Evolutionary conservation across 1,284 basidiomycete genomes (phyloP).

Genomic region (Boletellus sp.): DNA sequence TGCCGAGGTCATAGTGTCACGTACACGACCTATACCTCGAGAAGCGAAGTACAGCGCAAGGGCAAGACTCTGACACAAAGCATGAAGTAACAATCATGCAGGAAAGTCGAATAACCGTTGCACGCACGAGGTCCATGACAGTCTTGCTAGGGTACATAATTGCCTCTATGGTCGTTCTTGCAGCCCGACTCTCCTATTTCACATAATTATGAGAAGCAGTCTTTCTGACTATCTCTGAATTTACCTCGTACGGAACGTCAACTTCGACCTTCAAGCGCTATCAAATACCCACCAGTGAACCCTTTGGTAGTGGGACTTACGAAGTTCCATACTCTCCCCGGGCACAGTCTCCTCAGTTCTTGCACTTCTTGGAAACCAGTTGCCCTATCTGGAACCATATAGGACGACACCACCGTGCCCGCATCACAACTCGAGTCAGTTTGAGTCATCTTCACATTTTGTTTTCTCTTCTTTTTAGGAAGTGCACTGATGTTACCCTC

Average conservation of each 20-base stretch:
- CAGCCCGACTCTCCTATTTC: constrained; percentile 60
- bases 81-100: constrained; percentile 6
- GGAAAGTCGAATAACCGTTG: not conserved
- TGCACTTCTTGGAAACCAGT: constrained; percentile 76
- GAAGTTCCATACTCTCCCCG: constrained; percentile 84
- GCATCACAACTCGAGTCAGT: not conserved
- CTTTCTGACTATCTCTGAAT: constrained; percentile 19
- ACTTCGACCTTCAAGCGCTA: constrained; percentile 62
- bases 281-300: constrained; percentile 1
- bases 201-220: constrained; percentile 5
- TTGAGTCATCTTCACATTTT: constrained; percentile 17
- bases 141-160: constrained; percentile 81
- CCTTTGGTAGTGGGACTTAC: constrained; percentile 41
- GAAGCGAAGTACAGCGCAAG: constrained; percentile 93
- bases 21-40: constrained; percentile 64
- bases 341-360: constrained; percentile 73
- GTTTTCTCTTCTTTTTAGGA: constrained; percentile 43
- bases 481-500: constrained; percentile 46
- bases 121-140: constrained; percentile 87
- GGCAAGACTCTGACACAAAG: constrained; percentile 69
- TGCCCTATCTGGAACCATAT: constrained; percentile 82
- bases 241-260: constrained; percentile 77
- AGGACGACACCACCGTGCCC: constrained; percentile 30
- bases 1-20: constrained; percentile 27
- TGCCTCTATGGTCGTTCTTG: constrained; percentile 58